Percentiles rank a stretch among this genome's conserved stretches.
phyloP scores from a whole-genome alignment of 768 basidiomycete genomes.

The Hydnomerulius pinastri region DNA sequence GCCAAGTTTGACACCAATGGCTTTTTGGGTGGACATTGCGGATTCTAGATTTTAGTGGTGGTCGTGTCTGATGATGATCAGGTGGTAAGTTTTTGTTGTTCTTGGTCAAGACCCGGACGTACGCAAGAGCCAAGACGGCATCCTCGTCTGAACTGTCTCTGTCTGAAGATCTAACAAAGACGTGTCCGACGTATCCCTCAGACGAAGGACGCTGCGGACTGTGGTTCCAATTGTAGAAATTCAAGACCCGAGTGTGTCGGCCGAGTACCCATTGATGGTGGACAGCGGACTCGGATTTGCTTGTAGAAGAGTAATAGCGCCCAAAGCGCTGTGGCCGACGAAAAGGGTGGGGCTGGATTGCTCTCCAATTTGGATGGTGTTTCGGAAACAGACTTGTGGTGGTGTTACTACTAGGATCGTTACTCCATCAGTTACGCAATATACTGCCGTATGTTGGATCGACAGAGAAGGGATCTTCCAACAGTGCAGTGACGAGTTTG shows the following conservation, averaged over 20 bases:
- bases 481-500: slow-evolving; percentile 67
- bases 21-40: too few relatives aligned
- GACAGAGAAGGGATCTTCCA: slow-evolving; percentile 71
- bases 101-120: too few relatives aligned
- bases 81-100: too few relatives aligned
- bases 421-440: slow-evolving; percentile 53
- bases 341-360: slow-evolving; percentile 40
- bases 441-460: slow-evolving; percentile 43
- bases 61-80: too few relatives aligned
- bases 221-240: slow-evolving; percentile 49
- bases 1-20: too few relatives aligned
- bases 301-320: slow-evolving; percentile 51
- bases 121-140: too few relatives aligned
- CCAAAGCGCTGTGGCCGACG: slow-evolving; percentile 61
- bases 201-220: slow-evolving; percentile 30
- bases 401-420: slow-evolving; percentile 22
- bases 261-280: slow-evolving; percentile 65
- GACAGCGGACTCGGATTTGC: slow-evolving; percentile 45
- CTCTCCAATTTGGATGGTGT: slow-evolving; percentile 23
- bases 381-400: slow-evolving; percentile 19
- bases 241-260: slow-evolving; percentile 58
- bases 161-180: slow-evolving; percentile 31
- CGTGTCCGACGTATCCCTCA: slow-evolving; percentile 2
- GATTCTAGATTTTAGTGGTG: too few relatives aligned
- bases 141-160: slow-evolving; percentile 37